Evolutionary conservation across 2,329 filamentous ascomycete genomes (phyloP), one percentile per base, ranked within the genome.

Genomic region (Fusarium chlamydosporum): DNA sequence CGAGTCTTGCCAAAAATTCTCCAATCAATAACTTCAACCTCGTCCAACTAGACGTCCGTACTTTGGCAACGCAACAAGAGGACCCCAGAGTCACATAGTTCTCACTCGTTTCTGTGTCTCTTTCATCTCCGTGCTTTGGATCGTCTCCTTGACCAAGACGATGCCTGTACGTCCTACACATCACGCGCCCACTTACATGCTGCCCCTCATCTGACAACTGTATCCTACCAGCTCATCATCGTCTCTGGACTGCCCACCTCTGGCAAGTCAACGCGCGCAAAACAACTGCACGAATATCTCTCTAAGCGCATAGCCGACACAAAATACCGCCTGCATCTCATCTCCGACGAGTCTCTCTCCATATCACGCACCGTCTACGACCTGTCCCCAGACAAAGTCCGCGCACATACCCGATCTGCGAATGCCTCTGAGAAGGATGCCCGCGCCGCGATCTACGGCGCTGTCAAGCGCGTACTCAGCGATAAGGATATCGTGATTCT

Each of bases 401-500:
- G 85, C 4, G 84, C 83, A 6, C 87, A 91, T 74, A 85, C 86
- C 34, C 88, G 91, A 63, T 91, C 90, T 27, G 91, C 92, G 60
- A 92, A 92, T 72, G 86, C 88, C 27, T 86, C 89, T 2, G 92
- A 96, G 76, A 96, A 96, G 78, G 91, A 95, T 80, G 92, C 92
- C 2, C 88, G 92, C 27, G 92, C 92, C 3, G 85, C 88, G 41
- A 84, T 93, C 56, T 93, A 92, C 77, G 92, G 87, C 63, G 92
- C 92, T 63, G 90, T 95, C 45, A 95, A 95, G 83, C 86, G 92
- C 42, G 86, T 89, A 48, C 84, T 96, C 31, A 89, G 86, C 63
- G 86, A 89, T 58, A 88, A 88, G 73, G 91, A 93, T 74, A 89
- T 96, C 60, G 91, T 96, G 53, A 88, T 96, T 46, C 87, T 93